These are phyloP conservation scores for Lentinula aciculospora DNA, from an alignment of 768 basidiomycete species.

Conservation along the genomic window DNA sequence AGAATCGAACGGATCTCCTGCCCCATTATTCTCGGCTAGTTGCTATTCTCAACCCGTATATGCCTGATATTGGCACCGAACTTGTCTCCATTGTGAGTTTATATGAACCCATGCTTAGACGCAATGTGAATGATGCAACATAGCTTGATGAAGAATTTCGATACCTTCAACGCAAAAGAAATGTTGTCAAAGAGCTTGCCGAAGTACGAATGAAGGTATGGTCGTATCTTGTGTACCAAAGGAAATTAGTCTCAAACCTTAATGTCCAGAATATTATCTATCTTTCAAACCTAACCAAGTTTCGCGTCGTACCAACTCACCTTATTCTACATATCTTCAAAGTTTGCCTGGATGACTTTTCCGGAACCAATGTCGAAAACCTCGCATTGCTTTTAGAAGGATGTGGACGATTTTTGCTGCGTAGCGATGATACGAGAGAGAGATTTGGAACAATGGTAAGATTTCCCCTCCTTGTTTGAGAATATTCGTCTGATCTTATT, in stretches of 20 bases:
- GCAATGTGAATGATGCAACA: slow-evolving; percentile 6
- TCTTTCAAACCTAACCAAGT: slow-evolving; percentile 92
- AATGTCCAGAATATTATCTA: slow-evolving; percentile 72
- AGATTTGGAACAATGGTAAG: slow-evolving; percentile 85
- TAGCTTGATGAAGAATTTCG: slow-evolving; percentile 97
- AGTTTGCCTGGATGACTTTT: slow-evolving; percentile 94
- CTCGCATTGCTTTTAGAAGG: slow-evolving; percentile 87
- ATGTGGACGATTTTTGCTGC: slow-evolving; percentile 87
- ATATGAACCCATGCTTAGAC: neutral
- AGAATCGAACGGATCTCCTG: slow-evolving; percentile 83
- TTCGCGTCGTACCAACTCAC: slow-evolving; percentile 84
- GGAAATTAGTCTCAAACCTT: too few species aligned
- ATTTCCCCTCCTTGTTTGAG: neutral
- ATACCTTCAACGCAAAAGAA: slow-evolving; percentile 92
- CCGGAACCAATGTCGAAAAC: slow-evolving; percentile 89
- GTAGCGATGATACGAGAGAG: slow-evolving; percentile 82
- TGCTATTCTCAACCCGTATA: slow-evolving; percentile 84
- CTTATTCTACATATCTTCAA: slow-evolving; percentile 94
- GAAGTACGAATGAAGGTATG: slow-evolving; percentile 75
- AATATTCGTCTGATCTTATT: neutral
- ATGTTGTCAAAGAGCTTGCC: slow-evolving; percentile 83
- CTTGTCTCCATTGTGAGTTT: slow-evolving; percentile 70
- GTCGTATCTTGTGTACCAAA: slow-evolving; percentile 19
- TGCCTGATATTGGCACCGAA: slow-evolving; percentile 89
- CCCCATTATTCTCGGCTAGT: slow-evolving; percentile 91